Evolutionary conservation across 306 rosid genomes (phyloP), one percentile per base, ranked within the genome.

Genomic region (Quercus cerris): DNA sequence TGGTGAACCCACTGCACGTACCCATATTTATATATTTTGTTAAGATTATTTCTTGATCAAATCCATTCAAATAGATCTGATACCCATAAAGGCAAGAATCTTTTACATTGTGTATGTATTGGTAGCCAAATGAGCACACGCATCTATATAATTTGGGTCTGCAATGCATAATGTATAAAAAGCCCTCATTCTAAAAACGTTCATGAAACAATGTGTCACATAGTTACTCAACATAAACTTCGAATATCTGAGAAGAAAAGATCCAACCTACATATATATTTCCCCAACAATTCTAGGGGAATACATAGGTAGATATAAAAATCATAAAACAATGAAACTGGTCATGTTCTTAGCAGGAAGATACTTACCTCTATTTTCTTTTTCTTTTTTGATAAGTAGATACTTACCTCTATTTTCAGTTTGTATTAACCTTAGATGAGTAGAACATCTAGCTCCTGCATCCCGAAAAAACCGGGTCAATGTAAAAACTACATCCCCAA

Each of bases 291-390:
- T 3, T 14, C 25, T 73, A 41, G 35, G 11, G 23, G 18, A 5
- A 66, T 17, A 66, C 46, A 31, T 4, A 17, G 49, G 15, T 12
- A 63, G 10, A 27, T 63, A 15, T 30, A 1, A 64, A 64, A 64
- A 52, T 77, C 56, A 73, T 62, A 20, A 73, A 28, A 55, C 4
- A 28, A 68, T 31, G 70, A 27, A 66, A 57, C 59, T 55, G 70
- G 51, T 57, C 35, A 83, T 1, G 75, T 41, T 20, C 38, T 61
- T 35, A 75, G 77, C 68, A 70, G 80, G 73, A 80, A 13, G 69
- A 28, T 75, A 82, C 92, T 78, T 81, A 92, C 91, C 93, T 74
- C 58, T 63, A 28, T 28, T 28, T 28, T 28, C 30, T n/a, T n/a
- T n/a, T n/a, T n/a, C n/a, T n/a, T n/a, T n/a, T n/a, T n/a, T n/a